Conservation (phyloP, 148 eudicot species). For the Selenicereus undatus region DNA sequence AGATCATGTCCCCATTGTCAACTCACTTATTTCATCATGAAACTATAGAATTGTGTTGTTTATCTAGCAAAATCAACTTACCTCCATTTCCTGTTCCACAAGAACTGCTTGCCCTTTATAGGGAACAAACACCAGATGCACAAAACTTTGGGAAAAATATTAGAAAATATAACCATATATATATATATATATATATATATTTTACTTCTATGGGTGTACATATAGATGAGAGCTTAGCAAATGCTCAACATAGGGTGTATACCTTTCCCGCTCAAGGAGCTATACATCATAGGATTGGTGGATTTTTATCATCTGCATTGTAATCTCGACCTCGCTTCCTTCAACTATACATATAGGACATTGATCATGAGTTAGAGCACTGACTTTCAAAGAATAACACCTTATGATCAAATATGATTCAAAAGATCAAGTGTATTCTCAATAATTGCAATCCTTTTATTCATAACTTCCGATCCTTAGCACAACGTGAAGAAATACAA, state of each 20-base stretch:
- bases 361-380: constrained; percentile 3
- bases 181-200: constrained; percentile 2
- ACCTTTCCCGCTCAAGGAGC: constrained; percentile 4
- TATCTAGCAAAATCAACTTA: background rate
- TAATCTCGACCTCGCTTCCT: background rate
- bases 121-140: background rate
- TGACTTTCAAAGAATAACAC: background rate
- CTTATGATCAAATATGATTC: background rate
- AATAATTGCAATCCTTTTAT: constrained; percentile 6
- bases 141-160: background rate
- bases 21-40: constrained; percentile 8
- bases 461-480: background rate
- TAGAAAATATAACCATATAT: constrained; percentile 10
- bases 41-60: constrained; percentile 6
- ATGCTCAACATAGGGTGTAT: constrained; percentile 6
- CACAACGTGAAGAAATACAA: constrained; percentile 5
- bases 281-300: background rate
- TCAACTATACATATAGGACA: constrained; percentile 7
- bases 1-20: background rate
- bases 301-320: background rate
- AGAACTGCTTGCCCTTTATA: background rate
- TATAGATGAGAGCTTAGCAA: constrained; percentile 10
- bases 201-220: constrained; percentile 14
- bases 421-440: background rate
- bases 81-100: background rate